Evolutionary conservation across 1,139 yeast genomes (phyloP), one percentile per base, ranked within the genome.

Genomic region (Yamadazyma trypodendri): DNA sequence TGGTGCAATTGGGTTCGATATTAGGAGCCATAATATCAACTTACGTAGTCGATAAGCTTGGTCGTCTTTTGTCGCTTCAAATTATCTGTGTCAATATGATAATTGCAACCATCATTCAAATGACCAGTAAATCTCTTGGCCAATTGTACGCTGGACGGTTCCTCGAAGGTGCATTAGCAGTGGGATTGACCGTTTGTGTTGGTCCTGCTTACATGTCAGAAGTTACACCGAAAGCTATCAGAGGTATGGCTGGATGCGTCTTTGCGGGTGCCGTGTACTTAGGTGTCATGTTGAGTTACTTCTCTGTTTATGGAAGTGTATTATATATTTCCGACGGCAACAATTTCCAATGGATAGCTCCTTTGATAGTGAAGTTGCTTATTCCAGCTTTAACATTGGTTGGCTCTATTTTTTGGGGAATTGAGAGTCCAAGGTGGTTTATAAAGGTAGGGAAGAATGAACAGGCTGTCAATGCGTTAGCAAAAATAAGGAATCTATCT

Each of bases 1-100:
- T 76, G 81, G 81, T 76, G 5, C 79, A 74, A 47, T 51, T 76
- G 31, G 81, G 81, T 2, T 69, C 77, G 17, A 66, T 75, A 35
- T 78, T 70, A 22, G 82, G 82, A 16, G 60, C 75, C 27, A 36
- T 75, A 7, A 35, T 74, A 21, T 76, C 79, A 6, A 62, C 68
- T 50, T 63, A 58, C 41, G 49, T 72, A 5, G 71, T 66, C 17
- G 82, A 77, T 48, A 59, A 57, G 28, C 52, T 77, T 21, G 83
- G 83, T 4, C 61, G 82, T 39, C 61, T 73, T 34, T 56, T 74
- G 42, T 60, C 79, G 2, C 54, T 76, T 41, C 76, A 74, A 46
- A 51, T 54, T 5, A 64, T 68, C 15, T 58, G 66, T 43, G 40
- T 48, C 1, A 39, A 61, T 25, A 73, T 77, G 79, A 49, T 71